Base-by-base conservation (phyloP, 116 monocot genomes). In the Phalaenopsis hybrid region DNA sequence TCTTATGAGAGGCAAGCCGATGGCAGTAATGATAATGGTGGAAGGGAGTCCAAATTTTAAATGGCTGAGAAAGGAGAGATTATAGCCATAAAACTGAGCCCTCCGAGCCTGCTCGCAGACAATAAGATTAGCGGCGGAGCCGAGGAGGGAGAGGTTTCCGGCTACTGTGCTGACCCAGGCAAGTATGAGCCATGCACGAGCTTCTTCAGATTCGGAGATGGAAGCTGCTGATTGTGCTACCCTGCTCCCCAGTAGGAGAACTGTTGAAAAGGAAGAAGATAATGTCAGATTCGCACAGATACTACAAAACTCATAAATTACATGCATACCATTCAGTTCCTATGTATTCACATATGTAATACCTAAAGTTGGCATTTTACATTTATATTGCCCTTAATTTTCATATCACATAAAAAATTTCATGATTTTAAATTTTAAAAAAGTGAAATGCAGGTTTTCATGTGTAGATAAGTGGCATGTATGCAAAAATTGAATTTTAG, bases 121-220 rank as follows among this genome's bases (percentile, higher is more conserved):
- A 8, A 96, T 96, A 57, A 96, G 63, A 83, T 96, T 96, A 16
- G 96, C 96, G 7, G 96, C 96, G 33, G 96, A 96, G 4, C 96
- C 93, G 23, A 96, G 74, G 0, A 96, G 85, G 23, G 96, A 92
- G 12, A 96, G 84, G 72, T 96, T 96, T 12, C 95, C 95, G 46
- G 92, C 92, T 15, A 93, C 96, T 21, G 96, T 96, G 86, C 96
- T 96, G 61, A 88, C 90, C 96, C 96, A 96, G 70, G 96, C 92
- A 23, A 96, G 68, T 76, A 96, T 76, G 44, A 96, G 90, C 93
- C 93, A 93, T 18, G 93, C 90, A 43, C 83, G 90, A 8, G 90
- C 89, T 76, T 85, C 96, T 61, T 88, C 82, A 0, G 83, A 83
- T 6, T 87, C 80, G 41, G 96, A 96, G 49, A 96, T 84, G 2